Percentiles rank a stretch among this genome's conserved stretches.
phyloP scores from a whole-genome alignment of 1,139 yeast species.

The Casaregolazyma suthepensis region DNA sequence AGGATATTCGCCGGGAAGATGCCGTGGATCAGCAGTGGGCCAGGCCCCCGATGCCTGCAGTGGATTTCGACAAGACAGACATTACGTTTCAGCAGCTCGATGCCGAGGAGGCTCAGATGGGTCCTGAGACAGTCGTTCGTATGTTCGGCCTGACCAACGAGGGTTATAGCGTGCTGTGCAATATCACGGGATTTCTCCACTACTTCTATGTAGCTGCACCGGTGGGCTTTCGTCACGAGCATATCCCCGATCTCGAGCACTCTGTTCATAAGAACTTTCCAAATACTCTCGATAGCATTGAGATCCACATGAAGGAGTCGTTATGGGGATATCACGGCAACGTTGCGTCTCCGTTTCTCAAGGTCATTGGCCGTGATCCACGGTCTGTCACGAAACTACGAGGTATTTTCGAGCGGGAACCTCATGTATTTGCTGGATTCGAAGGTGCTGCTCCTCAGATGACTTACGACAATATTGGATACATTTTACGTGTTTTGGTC shows the following conservation, averaged over 20 bases:
- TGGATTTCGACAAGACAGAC: slow-evolving; percentile 45
- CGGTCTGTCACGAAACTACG: slow-evolving; percentile 61
- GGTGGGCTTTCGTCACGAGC: slow-evolving; percentile 56
- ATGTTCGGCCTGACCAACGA: slow-evolving; percentile 87
- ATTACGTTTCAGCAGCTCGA: slow-evolving; percentile 84
- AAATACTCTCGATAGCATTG: slow-evolving; percentile 42
- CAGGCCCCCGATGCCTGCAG: slow-evolving; percentile 47
- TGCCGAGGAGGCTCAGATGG: slow-evolving; percentile 69
- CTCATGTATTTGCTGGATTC: slow-evolving; percentile 46
- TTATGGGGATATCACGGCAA: slow-evolving; percentile 92
- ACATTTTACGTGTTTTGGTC: slow-evolving; percentile 78
- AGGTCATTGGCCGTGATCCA: slow-evolving; percentile 62
- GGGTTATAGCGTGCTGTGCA: slow-evolving; percentile 86
- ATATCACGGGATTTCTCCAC: slow-evolving; percentile 81
- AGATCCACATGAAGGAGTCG: slow-evolving; percentile 67
- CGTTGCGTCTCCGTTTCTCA: slow-evolving; percentile 70
- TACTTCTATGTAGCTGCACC: slow-evolving; percentile 94
- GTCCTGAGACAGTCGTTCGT: slow-evolving; percentile 56
- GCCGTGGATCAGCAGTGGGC: slow-evolving; percentile 51
- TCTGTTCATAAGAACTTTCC: slow-evolving; percentile 25
- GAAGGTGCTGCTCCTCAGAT: slow-evolving; percentile 33
- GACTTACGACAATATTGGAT: slow-evolving; percentile 86
- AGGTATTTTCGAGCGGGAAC: slow-evolving; percentile 65
- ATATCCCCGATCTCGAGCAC: slow-evolving; percentile 44
- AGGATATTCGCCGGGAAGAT: slow-evolving; percentile 24